These are phyloP conservation scores for Epichloe hybrida DNA, from an alignment of 2,329 filamentous ascomycete genomes.

Conservation along the genomic window DNA sequence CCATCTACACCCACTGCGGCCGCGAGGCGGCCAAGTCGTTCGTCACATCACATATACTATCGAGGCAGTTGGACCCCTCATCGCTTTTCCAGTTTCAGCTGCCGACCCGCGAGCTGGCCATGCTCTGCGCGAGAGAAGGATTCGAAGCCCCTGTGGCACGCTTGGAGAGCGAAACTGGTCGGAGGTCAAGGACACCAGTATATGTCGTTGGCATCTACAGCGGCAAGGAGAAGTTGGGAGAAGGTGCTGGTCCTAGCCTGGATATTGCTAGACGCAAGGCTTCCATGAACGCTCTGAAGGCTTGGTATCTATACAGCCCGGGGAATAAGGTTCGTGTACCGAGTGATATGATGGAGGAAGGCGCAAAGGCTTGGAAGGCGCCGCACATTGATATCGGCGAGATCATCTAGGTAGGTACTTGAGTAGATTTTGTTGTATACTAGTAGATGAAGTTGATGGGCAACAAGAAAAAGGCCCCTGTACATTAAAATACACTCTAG, in stretches of 20 bases:
- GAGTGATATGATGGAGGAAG: conserved; percentile 53
- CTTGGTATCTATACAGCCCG: conserved; percentile 94
- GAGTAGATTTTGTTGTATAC: neutral
- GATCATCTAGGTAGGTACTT: conserved; percentile 34
- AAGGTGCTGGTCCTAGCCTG: conserved; percentile 69
- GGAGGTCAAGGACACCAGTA: conserved; percentile 71
- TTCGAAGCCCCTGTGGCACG: conserved; percentile 75
- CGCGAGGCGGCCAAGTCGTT: conserved; percentile 68
- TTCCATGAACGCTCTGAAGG: conserved; percentile 72
- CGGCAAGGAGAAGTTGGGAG: conserved; percentile 79
- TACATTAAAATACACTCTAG: conserved; percentile 26
- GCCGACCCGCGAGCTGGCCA: conserved; percentile 70
- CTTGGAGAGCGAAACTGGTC: conserved; percentile 81
- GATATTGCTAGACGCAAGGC: conserved; percentile 67
- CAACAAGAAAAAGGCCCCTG: conserved; percentile 11
- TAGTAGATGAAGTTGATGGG: conserved; percentile 1
- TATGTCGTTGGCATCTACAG: conserved; percentile 92
- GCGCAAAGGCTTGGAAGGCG: conserved; percentile 50
- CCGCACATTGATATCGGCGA: conserved; percentile 59
- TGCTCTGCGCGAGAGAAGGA: conserved; percentile 75
- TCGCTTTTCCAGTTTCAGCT: conserved; percentile 72
- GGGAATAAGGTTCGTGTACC: conserved; percentile 49
- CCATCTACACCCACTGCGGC: conserved; percentile 76
- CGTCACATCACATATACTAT: conserved; percentile 71
- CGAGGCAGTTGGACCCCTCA: conserved; percentile 61